phyloP scores from a whole-genome alignment of 2,329 filamentous ascomycete genomes.

The Elsinoe fawcettii region DNA sequence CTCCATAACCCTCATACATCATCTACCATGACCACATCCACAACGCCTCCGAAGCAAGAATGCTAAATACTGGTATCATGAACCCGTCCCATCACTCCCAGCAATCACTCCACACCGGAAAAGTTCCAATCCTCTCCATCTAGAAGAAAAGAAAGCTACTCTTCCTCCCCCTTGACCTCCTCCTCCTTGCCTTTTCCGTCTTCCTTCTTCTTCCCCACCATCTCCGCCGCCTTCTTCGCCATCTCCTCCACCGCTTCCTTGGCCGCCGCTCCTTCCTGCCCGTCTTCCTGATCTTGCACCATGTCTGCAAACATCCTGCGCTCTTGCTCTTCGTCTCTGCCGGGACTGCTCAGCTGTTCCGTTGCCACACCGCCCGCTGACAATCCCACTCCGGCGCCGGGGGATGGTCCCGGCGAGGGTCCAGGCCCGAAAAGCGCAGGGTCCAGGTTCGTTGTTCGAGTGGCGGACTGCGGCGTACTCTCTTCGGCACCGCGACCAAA shows the following conservation, averaged over 20 bases:
- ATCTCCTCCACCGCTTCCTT: conserved; percentile 12
- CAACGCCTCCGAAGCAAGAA: neutral
- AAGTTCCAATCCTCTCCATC: neutral
- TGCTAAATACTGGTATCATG: neutral
- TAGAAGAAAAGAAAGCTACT: neutral
- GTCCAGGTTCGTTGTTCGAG: conserved; percentile 16
- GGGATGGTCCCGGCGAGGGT: neutral
- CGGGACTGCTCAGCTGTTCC: conserved; percentile 26
- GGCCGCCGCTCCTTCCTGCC: neutral
- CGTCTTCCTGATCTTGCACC: conserved; percentile 25
- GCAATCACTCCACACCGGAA: neutral
- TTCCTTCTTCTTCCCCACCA: neutral
- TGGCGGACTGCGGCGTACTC: conserved; percentile 1
- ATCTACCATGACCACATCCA: neutral
- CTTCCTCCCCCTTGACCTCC: neutral
- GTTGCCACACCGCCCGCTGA: conserved; percentile 15
- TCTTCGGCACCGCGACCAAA: conserved; percentile 6
- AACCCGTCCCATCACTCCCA: neutral
- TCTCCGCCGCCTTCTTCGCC: neutral
- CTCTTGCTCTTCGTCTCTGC: conserved; percentile 21
- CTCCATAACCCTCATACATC: conserved; percentile 3
- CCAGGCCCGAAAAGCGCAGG: conserved; percentile 18
- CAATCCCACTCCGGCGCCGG: conserved; percentile 24
- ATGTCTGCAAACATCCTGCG: conserved; percentile 32
- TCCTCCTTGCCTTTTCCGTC: neutral